phyloP scores from a whole-genome alignment of 139 green algal species.

The Nannochloris sp. region DNA sequence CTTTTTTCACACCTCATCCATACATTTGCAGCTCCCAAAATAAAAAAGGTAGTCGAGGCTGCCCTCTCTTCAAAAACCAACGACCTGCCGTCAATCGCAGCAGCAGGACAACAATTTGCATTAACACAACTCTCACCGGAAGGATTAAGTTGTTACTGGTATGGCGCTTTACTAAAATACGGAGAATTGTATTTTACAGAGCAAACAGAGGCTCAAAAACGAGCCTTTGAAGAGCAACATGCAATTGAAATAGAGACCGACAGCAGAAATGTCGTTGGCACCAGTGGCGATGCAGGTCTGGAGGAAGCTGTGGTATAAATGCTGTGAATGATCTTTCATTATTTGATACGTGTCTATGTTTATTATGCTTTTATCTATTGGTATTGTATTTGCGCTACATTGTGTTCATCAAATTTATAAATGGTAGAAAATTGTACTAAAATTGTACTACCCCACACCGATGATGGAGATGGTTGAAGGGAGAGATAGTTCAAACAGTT shows the following conservation, averaged over 20 bases:
- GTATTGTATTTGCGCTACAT: neutral
- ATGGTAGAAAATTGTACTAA: too few species aligned
- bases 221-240: neutral
- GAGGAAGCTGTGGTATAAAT: too few species aligned
- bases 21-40: conserved; percentile 18
- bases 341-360: too few species aligned
- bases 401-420: neutral
- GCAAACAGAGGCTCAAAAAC: neutral
- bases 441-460: too few species aligned
- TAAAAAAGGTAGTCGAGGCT: conserved; percentile 16
- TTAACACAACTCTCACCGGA: conserved; percentile 15
- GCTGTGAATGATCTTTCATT: too few species aligned
- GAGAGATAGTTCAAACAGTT: too few species aligned
- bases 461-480: too few species aligned
- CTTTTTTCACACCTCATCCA: too few species aligned
- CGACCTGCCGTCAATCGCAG: conserved; percentile 12
- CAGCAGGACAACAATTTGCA: conserved; percentile 22
- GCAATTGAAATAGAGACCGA: neutral
- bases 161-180: conserved; percentile 21
- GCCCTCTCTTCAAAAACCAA: neutral
- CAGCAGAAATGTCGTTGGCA: too few species aligned
- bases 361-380: neutral
- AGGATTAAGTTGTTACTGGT: conserved; percentile 30
- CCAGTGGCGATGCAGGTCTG: too few species aligned
- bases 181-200: conserved; percentile 19